phyloP scores from a whole-genome alignment of 768 basidiomycete species.

The Xerocomellus intermedius region DNA sequence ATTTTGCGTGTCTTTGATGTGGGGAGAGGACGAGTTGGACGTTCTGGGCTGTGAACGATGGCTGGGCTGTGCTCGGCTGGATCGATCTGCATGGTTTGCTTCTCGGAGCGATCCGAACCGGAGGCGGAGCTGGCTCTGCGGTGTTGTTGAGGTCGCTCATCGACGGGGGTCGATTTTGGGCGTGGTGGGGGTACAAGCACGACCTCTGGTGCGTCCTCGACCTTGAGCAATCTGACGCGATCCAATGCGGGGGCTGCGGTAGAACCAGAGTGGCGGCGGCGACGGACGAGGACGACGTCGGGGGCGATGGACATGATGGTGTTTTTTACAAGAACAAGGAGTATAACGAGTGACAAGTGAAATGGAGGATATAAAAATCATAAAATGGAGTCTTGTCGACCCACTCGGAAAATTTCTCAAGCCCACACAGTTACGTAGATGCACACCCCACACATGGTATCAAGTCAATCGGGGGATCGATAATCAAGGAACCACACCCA shows the following conservation, averaged over 20 bases:
- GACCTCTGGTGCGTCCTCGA: constrained; percentile 21
- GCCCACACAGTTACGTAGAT: too few relatives aligned
- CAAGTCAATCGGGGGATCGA: too few relatives aligned
- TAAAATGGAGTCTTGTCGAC: too few relatives aligned
- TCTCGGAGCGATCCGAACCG: constrained; percentile 35
- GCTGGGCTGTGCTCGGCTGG: background rate
- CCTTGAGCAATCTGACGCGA: constrained; percentile 15
- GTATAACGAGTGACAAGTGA: background rate
- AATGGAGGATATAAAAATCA: too few relatives aligned
- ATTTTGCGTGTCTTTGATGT: constrained; percentile 55
- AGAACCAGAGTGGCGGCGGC: constrained; percentile 65
- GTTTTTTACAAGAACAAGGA: background rate
- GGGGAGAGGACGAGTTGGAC: constrained; percentile 67
- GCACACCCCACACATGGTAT: too few relatives aligned
- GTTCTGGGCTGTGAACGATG: constrained; percentile 33
- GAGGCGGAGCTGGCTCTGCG: constrained; percentile 43
- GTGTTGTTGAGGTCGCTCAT: constrained; percentile 53
- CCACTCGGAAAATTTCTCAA: constrained; percentile 12
- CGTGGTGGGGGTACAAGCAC: constrained; percentile 54
- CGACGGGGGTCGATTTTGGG: constrained; percentile 69
- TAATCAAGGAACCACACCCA: too few relatives aligned
- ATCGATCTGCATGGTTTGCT: constrained; percentile 35
- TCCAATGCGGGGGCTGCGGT: constrained; percentile 35
- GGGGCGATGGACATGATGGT: constrained; percentile 15
- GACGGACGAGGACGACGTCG: constrained; percentile 34